Conservation (phyloP, 257 asterid genomes). For the Paulownia fortunei region DNA sequence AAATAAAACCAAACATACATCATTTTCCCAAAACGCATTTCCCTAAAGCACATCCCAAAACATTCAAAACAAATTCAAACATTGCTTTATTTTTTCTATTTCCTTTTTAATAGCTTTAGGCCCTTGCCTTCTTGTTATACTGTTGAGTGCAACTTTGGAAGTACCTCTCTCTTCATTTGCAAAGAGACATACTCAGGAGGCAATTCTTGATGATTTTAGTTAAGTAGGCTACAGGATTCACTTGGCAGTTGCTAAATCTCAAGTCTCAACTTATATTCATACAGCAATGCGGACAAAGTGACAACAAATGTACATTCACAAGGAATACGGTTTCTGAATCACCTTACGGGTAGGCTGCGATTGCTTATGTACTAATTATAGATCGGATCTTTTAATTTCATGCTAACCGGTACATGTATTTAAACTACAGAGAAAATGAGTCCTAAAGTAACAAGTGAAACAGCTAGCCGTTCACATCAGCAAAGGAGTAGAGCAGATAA, state of each 20-base stretch:
- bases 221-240: neutral
- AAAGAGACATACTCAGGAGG: neutral
- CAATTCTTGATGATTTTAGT: neutral
- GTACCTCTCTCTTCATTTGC: neutral
- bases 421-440: conserved; percentile 47
- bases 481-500: conserved; percentile 40
- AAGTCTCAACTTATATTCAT: conserved; percentile 15
- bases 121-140: neutral
- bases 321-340: conserved; percentile 84
- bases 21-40: too few relatives aligned
- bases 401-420: conserved; percentile 9
- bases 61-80: too few relatives aligned
- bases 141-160: neutral
- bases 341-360: conserved; percentile 62
- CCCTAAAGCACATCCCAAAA: too few relatives aligned
- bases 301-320: conserved; percentile 84
- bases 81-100: too few relatives aligned
- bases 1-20: too few relatives aligned
- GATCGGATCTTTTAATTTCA: neutral
- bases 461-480: conserved; percentile 41
- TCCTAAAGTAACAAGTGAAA: conserved; percentile 39
- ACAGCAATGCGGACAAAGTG: conserved; percentile 85
- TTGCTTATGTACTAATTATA: conserved; percentile 5
- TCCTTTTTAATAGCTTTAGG: neutral
- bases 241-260: conserved; percentile 16